phyloP scores from a whole-genome alignment of 1,139 yeast species.

The Candida labiduridarum region DNA sequence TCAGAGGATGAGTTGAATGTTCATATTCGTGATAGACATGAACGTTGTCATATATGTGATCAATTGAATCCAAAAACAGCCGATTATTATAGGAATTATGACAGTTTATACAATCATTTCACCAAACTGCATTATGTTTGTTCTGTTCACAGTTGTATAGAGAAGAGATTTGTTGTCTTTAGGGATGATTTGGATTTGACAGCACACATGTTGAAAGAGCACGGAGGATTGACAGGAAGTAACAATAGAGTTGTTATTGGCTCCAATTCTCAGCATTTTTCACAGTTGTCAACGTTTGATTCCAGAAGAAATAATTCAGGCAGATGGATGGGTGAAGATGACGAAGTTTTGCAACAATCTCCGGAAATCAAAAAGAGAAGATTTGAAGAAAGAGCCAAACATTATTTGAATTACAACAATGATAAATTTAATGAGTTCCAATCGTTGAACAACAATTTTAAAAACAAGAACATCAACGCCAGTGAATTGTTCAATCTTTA shows the following conservation, averaged over 20 bases:
- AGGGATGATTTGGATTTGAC: conserved; percentile 82
- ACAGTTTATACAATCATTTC: conserved; percentile 75
- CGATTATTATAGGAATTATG: conserved; percentile 79
- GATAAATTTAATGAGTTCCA: conserved; percentile 51
- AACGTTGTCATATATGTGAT: conserved; percentile 89
- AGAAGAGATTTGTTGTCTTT: conserved; percentile 88
- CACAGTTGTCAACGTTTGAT: conserved; percentile 66
- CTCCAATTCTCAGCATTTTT: conserved; percentile 54
- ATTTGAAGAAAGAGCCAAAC: conserved; percentile 84
- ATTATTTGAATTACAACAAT: conserved; percentile 61
- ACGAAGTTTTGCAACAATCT: conserved; percentile 34
- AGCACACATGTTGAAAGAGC: conserved; percentile 87
- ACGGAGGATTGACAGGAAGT: conserved; percentile 60
- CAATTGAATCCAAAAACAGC: conserved; percentile 65
- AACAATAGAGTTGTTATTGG: conserved; percentile 46
- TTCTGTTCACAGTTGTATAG: conserved; percentile 79
- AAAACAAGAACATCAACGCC: conserved; percentile 50
- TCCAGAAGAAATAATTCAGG: conserved; percentile 7
- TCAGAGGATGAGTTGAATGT: conserved; percentile 84
- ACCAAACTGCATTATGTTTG: conserved; percentile 74
- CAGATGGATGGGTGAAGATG: conserved; percentile 22
- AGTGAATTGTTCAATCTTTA: conserved; percentile 53
- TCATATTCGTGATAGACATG: conserved; percentile 85
- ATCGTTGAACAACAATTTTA: conserved; percentile 51
- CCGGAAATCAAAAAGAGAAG: conserved; percentile 59